Percentiles rank a stretch among this genome's conserved stretches.
phyloP scores from a whole-genome alignment of 345 rosid genomes.

The Lumnitzera littorea region DNA sequence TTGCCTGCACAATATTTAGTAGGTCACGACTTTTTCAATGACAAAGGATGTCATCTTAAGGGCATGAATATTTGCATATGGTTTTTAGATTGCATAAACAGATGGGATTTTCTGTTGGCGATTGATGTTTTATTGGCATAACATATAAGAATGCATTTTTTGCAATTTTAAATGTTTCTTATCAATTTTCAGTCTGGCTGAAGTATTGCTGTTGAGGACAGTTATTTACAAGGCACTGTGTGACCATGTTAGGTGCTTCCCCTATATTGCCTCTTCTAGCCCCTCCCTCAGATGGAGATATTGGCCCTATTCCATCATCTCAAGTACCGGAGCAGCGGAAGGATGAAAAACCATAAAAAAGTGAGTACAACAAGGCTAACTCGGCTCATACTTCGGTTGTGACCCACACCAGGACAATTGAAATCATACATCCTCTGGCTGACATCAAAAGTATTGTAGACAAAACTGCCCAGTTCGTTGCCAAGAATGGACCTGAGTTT shows the following conservation, averaged over 20 bases:
- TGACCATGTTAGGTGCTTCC: conserved; percentile 38
- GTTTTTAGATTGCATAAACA: no score
- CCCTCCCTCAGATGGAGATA: conserved; percentile 58
- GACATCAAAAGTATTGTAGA: conserved; percentile 77
- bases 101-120: no score
- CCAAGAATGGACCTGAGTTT: conserved; percentile 72
- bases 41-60: no score
- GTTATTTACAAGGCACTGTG: neutral
- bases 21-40: no score
- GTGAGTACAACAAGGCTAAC: conserved; percentile 31
- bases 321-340: conserved; percentile 40
- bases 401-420: conserved; percentile 72
- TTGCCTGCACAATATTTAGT: no score
- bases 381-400: conserved; percentile 43
- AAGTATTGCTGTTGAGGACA: no score
- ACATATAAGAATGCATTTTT: no score
- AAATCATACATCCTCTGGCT: conserved; percentile 81
- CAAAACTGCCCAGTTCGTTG: conserved; percentile 70
- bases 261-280: conserved; percentile 75
- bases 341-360: conserved; percentile 32
- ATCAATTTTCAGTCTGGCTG: no score
- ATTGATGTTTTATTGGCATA: no score
- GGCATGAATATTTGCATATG: no score
- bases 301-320: conserved; percentile 51
- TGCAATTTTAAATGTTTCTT: no score